Evolutionary conservation across 345 rosid species (phyloP), one percentile per base, ranked within the genome.

Genomic region (Melastoma malabathricum): DNA sequence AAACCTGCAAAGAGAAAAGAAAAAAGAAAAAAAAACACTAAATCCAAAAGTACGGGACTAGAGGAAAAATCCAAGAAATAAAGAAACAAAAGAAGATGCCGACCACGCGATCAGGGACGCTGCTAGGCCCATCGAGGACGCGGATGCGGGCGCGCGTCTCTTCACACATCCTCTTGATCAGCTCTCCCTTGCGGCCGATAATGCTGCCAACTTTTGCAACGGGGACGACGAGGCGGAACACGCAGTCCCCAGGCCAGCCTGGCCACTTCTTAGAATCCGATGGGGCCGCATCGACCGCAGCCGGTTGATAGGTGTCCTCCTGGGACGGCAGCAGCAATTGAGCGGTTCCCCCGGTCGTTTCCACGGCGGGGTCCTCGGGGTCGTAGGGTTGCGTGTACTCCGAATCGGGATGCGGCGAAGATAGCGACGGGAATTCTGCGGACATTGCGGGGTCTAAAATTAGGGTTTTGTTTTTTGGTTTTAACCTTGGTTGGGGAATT

Each of bases 221-320:
- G 44, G 92, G 94, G 38, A 89, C 89, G 51, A 89, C 75, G 39
- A 86, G 53, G 61, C 96, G 76, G 62, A 78, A 90, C 16, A 86
- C 86, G 72, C 84, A 79, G 68, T 79, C 66, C 0, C 97, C 96
- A 0, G 96, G 96, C 96, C 96, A 89, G 18, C 96, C 88, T 10
- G 86, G 92, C 97, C 96, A 86, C 64, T 56, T 60, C 44, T 74
- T 82, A 55, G 72, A 79, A 4, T 29, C 61, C 18, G 52, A 54
- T 39, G 55, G 38, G 47, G 62, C 4, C 23, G 47, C 47, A 27
- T 34, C 43, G 1, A 50, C 54, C 15, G 47, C 44, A 9, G 52
- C 48, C 39, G 41, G 13, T 50, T 27, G 53, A 18, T 29, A 34
- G 27, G 53, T 38, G 31, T 50, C 52, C 44, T 59, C 43, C 31